Base-by-base conservation (phyloP, 2,329 filamentous ascomycete species). In the Exophiala spinifera region DNA sequence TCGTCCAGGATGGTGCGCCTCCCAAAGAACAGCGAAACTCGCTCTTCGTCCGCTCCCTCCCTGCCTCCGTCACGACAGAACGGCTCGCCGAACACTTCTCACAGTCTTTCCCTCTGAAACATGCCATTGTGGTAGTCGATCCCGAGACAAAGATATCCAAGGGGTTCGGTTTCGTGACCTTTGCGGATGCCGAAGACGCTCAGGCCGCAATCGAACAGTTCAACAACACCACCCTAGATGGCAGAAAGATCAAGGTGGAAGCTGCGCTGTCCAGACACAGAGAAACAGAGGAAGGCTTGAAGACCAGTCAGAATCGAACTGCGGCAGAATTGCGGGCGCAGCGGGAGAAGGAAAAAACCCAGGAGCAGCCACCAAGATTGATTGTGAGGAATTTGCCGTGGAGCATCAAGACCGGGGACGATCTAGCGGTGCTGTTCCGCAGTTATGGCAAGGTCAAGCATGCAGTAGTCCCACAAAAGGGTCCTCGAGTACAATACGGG, bases 121-220 rank as follows among this genome's bases (percentile, higher is more conserved):
- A 97, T 72, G 92, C 94, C 49, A 89, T 88, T 15, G 91, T 95
- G 3, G 91, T 99, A 36, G 75, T 87, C 53, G 92, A 99, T 69
- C 84, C 88, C 14, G 79, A 85, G 61, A 95, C 91, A 1, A 96
- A 96, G 67, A 77, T 85, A 63, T 96, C 90, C 14, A 87, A 90
- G 68, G 92, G 94, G 15, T 99, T 91, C 71, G 94, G 94, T 49
- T 99, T 99, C 72, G 92, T 99, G 53, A 97, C 94, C 1, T 94
- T 99, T 66, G 89, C 91, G 64, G 94, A 99, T 68, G 82, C 88
- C 25, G 91, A 96, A 62, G 94, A 99, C 76, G 91, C 92, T 11
- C 77, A 85, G 61, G 82, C 86, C 60, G 95, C 94, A n/a, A 82
- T 88, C 67, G 82, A 86, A 53, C 87, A 95, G 69, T 82, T 96